These are phyloP conservation scores for Exophiala sideris DNA, from an alignment of 2,329 filamentous ascomycete genomes.

Conservation along the genomic window DNA sequence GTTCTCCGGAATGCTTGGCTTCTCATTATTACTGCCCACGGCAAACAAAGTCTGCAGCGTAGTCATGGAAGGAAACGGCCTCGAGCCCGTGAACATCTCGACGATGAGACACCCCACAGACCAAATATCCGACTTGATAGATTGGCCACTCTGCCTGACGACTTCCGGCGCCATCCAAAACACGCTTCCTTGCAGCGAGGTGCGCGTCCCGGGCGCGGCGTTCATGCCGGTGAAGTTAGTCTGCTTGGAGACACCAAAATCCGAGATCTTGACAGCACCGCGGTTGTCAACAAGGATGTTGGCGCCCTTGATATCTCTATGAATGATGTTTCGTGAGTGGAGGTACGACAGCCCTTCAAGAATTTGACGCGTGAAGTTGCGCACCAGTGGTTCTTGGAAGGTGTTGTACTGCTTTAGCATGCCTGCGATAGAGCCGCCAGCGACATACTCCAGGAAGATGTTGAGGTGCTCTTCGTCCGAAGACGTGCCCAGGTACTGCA, in stretches of 20 bases:
- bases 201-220: slow-evolving; percentile 76
- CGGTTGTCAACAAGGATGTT: slow-evolving; percentile 99
- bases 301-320: slow-evolving; percentile 97
- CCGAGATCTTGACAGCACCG: slow-evolving; percentile 97
- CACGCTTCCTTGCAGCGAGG: slow-evolving; percentile 90
- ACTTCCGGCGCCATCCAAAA: slow-evolving; percentile 99
- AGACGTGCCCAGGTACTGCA: slow-evolving; percentile 94
- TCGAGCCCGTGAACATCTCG: slow-evolving; percentile 97
- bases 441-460: slow-evolving; percentile 99
- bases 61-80: slow-evolving; percentile 94
- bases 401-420: slow-evolving; percentile 99
- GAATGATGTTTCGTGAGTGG: slow-evolving; percentile 92
- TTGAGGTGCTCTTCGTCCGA: slow-evolving; percentile 89
- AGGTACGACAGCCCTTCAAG: slow-evolving; percentile 88
- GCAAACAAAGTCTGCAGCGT: slow-evolving; percentile 99
- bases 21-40: slow-evolving; percentile 83
- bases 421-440: slow-evolving; percentile 92
- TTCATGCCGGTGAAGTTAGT: slow-evolving; percentile 30
- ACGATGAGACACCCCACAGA: slow-evolving; percentile 88
- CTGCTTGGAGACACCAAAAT: slow-evolving; percentile 92
- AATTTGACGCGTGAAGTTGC: slow-evolving; percentile 96
- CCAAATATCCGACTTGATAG: slow-evolving; percentile 98
- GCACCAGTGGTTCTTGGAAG: slow-evolving; percentile 85
- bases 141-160: slow-evolving; percentile 95
- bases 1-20: slow-evolving; percentile 82